A percentile compares a stretch with the other conserved stretches of the same genome.
These are phyloP conservation scores for Penstemon davidsonii DNA, from an alignment of 257 asterid genomes.

Conservation along the genomic window DNA sequence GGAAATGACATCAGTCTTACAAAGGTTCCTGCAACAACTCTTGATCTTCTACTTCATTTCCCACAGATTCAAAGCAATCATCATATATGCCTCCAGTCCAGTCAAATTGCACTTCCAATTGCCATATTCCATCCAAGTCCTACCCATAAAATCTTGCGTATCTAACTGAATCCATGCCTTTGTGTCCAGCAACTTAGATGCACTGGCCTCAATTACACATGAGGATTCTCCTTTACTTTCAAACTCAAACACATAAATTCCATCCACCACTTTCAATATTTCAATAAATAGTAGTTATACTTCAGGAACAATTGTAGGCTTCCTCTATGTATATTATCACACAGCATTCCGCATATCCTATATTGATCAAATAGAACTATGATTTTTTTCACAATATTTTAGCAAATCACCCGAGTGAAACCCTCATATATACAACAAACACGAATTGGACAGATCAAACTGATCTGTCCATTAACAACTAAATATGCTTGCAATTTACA, in stretches of 20 bases:
- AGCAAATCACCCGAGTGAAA: slow-evolving; percentile 1
- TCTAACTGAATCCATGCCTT: neutral
- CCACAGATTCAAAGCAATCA: neutral
- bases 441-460: neutral
- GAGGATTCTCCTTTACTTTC: neutral
- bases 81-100: neutral
- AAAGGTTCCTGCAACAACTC: neutral
- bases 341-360: slow-evolving; percentile 13
- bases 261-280: slow-evolving; percentile 16
- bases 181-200: neutral
- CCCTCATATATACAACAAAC: slow-evolving; percentile 9
- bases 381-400: no score
- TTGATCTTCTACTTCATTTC: neutral
- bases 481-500: neutral
- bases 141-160: neutral
- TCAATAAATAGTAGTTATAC: neutral
- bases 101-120: neutral
- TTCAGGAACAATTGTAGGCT: slow-evolving; percentile 10
- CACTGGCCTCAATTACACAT: slow-evolving; percentile 1
- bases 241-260: no score
- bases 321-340: slow-evolving; percentile 7
- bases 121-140: neutral
- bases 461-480: slow-evolving; percentile 15
- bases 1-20: neutral
- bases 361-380: no score